phyloP scores from a whole-genome alignment of 164 flowering plant genomes.

The Kalanchoe fedtschenkoi region DNA sequence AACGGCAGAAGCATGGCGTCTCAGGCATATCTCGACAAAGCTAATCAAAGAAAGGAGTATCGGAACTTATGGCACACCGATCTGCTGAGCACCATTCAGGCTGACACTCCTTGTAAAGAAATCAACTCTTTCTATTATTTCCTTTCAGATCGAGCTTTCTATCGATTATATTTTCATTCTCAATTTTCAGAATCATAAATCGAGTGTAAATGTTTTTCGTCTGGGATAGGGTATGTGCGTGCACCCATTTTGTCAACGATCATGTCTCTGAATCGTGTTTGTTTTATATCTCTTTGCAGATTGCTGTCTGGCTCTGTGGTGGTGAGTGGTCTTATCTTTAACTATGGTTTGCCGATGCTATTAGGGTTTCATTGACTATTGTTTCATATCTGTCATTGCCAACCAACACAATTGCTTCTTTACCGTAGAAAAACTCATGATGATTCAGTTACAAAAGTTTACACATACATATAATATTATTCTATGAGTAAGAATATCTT shows the following conservation, averaged over 20 bases:
- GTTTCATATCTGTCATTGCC: background rate
- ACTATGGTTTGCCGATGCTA: background rate
- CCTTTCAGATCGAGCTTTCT: background rate
- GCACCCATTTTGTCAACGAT: too few relatives aligned
- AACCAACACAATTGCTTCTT: background rate
- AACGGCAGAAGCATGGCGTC: slow-evolving; percentile 30
- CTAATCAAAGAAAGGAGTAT: slow-evolving; percentile 65
- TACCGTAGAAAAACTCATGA: too few relatives aligned
- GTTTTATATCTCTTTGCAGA: slow-evolving; percentile 22
- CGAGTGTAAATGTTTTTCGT: too few relatives aligned
- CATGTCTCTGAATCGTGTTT: background rate
- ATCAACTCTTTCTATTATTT: slow-evolving; percentile 1
- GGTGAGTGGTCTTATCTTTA: slow-evolving; percentile 1
- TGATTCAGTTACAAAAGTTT: too few relatives aligned
- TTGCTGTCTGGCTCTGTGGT: slow-evolving; percentile 15
- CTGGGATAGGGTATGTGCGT: too few relatives aligned
- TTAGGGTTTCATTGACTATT: background rate
- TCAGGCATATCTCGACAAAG: slow-evolving; percentile 46
- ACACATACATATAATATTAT: too few relatives aligned
- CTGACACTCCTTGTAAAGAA: slow-evolving; percentile 64
- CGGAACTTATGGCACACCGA: slow-evolving; percentile 90
- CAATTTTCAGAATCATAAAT: too few relatives aligned
- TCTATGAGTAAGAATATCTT: too few relatives aligned
- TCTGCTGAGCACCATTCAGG: slow-evolving; percentile 57
- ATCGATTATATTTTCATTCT: background rate